Evolutionary conservation across 148 eudicot species (phyloP).

Genomic region (Chenopodium berlandieri): DNA sequence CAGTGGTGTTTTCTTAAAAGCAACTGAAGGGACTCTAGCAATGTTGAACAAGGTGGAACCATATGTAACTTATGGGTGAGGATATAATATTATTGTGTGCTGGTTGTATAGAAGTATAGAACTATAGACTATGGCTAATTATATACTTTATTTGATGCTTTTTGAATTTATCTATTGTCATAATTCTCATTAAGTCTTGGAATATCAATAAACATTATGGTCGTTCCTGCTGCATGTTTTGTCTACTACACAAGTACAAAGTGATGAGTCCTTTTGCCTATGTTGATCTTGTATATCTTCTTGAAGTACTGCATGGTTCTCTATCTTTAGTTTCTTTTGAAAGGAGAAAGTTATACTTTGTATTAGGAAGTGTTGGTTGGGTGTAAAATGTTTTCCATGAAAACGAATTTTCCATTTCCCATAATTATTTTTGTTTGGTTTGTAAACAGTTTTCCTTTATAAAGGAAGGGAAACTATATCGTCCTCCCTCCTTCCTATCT

Average conservation of each 20-base stretch:
- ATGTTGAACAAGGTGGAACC: constrained; percentile 85
- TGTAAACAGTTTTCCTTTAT: no score
- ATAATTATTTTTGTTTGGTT: no score
- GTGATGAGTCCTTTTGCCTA: background rate
- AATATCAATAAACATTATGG: background rate
- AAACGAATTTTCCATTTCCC: no score
- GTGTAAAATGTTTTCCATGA: no score
- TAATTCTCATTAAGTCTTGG: background rate
- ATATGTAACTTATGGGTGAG: constrained; percentile 84
- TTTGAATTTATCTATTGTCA: background rate
- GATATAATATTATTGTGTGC: background rate
- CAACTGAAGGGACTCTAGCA: constrained; percentile 56
- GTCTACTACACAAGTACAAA: background rate
- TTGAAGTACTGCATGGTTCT: background rate
- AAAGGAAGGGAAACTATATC: no score
- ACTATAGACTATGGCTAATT: background rate
- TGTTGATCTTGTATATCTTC: background rate
- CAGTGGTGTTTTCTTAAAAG: constrained; percentile 82
- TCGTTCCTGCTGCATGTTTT: background rate
- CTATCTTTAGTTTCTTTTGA: background rate
- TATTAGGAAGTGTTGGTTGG: no score
- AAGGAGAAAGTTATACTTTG: no score
- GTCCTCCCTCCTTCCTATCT: no score
- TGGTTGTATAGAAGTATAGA: background rate
- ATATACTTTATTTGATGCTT: background rate